phyloP scores from a whole-genome alignment of 2,329 filamentous ascomycete species.

The Aspergillus sp. region DNA sequence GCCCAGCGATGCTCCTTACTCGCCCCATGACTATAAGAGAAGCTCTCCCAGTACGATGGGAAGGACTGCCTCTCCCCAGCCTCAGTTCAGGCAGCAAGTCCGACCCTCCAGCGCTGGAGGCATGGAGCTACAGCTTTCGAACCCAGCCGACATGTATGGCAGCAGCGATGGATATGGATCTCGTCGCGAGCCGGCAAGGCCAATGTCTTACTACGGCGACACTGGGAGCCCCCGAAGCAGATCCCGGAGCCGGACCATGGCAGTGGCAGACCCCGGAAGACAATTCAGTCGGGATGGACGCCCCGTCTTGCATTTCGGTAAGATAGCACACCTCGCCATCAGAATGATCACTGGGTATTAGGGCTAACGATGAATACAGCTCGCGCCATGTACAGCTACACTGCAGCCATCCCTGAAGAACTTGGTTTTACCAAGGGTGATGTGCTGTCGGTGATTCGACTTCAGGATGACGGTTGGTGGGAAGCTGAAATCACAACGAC shows the following conservation, averaged over 20 bases:
- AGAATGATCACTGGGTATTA: neutral
- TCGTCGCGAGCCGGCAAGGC: slow-evolving; percentile 40
- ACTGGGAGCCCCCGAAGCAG: slow-evolving; percentile 49
- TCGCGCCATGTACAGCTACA: slow-evolving; percentile 89
- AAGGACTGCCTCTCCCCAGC: slow-evolving; percentile 52
- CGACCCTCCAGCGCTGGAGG: slow-evolving; percentile 50
- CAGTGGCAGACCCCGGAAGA: slow-evolving; percentile 64
- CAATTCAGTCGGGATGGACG: slow-evolving; percentile 83
- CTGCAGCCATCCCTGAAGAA: slow-evolving; percentile 92
- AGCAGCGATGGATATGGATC: slow-evolving; percentile 33
- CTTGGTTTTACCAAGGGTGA: slow-evolving; percentile 91
- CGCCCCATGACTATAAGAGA: slow-evolving; percentile 42
- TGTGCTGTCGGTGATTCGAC: slow-evolving; percentile 77
- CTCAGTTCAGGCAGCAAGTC: slow-evolving; percentile 49
- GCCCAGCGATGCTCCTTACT: slow-evolving; percentile 39
- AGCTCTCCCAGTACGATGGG: slow-evolving; percentile 33
- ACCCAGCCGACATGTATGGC: slow-evolving; percentile 57
- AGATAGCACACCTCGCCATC: slow-evolving; percentile 41
- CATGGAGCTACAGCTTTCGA: slow-evolving; percentile 68
- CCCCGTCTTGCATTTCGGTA: slow-evolving; percentile 90
- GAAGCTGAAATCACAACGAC: slow-evolving; percentile 81
- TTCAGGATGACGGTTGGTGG: slow-evolving; percentile 99
- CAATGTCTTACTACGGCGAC: slow-evolving; percentile 48
- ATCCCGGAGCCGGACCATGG: slow-evolving; percentile 77
- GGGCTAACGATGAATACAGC: slow-evolving; percentile 53